Conservation (phyloP, 2,329 filamentous ascomycete species). For the Fusarium foetens region DNA sequence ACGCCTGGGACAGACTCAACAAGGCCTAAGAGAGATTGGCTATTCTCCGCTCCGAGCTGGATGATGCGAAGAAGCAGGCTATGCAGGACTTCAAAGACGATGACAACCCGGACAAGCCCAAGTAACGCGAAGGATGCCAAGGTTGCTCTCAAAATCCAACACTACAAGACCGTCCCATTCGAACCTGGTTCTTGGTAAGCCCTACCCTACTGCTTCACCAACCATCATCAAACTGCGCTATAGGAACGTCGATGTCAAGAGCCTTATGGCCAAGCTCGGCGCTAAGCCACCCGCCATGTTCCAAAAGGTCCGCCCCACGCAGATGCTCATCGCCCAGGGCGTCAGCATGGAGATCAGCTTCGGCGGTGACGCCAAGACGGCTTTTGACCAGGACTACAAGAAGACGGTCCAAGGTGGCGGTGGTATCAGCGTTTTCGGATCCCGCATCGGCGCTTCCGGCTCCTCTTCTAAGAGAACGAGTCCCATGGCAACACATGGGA, state of each 20-base stretch:
- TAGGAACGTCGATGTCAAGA: background rate
- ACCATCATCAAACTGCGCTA: rapidly evolving
- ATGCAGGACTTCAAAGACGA: background rate
- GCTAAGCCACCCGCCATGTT: background rate
- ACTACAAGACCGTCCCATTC: background rate
- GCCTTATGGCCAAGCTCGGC: background rate
- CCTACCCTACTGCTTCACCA: rapidly evolving
- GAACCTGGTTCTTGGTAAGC: background rate
- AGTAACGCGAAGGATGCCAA: background rate
- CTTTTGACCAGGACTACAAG: background rate
- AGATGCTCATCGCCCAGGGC: background rate
- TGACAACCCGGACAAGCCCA: background rate
- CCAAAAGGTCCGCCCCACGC: background rate
- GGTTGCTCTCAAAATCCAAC: background rate
- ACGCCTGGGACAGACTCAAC: background rate
- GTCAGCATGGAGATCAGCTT: background rate
- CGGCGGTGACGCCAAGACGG: background rate
- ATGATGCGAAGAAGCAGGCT: background rate
- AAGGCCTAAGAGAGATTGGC: background rate
- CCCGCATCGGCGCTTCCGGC: background rate
- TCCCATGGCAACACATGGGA: background rate
- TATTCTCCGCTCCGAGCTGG: background rate
- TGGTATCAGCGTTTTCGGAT: background rate
- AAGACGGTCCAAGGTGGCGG: background rate
- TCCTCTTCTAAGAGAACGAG: background rate